Evolutionary conservation across 1,284 basidiomycete species (phyloP).

Genomic region (Sphaerobolus stellatus): DNA sequence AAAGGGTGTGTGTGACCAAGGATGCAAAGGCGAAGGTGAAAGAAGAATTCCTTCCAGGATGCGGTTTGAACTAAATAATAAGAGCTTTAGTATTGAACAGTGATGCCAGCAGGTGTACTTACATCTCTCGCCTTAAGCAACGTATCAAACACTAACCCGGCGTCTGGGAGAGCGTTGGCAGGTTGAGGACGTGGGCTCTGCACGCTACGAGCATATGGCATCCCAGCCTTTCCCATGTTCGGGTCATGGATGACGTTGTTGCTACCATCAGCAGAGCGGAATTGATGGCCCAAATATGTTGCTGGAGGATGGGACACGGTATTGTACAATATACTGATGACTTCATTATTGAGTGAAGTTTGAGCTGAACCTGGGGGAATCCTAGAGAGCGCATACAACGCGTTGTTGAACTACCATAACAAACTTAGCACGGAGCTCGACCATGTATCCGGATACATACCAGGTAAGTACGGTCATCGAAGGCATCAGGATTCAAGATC

Average conservation of each 20-base stretch:
- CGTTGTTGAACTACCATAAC: constrained; percentile 29
- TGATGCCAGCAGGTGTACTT: constrained; percentile 48
- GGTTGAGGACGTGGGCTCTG: constrained; percentile 49
- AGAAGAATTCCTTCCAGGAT: constrained; percentile 50
- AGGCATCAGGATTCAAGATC: constrained; percentile 29
- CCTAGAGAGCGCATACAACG: constrained; percentile 32
- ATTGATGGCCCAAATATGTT: constrained; percentile 43
- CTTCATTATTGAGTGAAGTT: constrained; percentile 21
- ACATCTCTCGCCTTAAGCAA: constrained; percentile 54
- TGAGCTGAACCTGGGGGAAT: constrained; percentile 26
- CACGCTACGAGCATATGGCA: constrained; percentile 73
- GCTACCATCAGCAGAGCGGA: constrained; percentile 59
- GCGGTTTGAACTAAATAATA: constrained; percentile 16
- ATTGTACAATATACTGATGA: constrained; percentile 38
- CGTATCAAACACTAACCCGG: constrained; percentile 69
- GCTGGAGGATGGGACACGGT: constrained; percentile 51
- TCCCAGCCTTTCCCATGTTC: constrained; percentile 55
- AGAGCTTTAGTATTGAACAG: constrained; percentile 26
- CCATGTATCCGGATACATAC: constrained; percentile 20
- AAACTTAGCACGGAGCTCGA: not conserved
- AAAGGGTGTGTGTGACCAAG: constrained; percentile 72
- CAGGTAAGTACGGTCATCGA: constrained; percentile 37
- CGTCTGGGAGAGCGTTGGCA: constrained; percentile 56
- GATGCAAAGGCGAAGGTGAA: constrained; percentile 80
- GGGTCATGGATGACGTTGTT: constrained; percentile 58